Evolutionary conservation across 2,329 filamentous ascomycete genomes (phyloP).

Genomic region (Beauveria asiatica): DNA sequence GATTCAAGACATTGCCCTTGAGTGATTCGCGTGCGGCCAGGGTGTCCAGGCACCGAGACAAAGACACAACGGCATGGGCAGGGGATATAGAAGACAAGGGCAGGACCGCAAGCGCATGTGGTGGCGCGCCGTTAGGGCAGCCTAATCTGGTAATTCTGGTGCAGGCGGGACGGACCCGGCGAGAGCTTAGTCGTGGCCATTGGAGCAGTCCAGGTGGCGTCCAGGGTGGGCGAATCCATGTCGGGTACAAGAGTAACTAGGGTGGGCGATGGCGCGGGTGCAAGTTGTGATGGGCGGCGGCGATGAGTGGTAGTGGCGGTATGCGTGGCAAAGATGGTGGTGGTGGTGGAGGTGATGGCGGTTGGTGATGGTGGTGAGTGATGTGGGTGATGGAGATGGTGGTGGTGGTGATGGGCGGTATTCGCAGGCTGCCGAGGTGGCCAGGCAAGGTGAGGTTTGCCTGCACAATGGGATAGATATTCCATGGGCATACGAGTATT

Average conservation of each 20-base stretch:
- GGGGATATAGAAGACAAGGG: background rate
- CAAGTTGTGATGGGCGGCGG: background rate
- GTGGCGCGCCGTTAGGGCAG: conserved; percentile 7
- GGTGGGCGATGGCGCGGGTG: background rate
- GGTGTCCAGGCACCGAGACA: background rate
- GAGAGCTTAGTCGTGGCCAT: background rate
- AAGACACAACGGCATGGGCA: background rate
- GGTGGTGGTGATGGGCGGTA: background rate
- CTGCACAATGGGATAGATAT: background rate
- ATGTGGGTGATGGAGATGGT: background rate
- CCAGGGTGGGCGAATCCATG: background rate
- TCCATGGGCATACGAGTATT: background rate
- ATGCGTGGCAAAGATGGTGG: background rate
- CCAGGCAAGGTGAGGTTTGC: background rate
- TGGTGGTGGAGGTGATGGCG: background rate
- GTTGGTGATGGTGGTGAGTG: background rate
- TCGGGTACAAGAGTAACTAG: background rate
- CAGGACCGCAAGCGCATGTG: conserved; percentile 4
- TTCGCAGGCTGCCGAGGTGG: background rate
- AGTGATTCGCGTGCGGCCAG: background rate
- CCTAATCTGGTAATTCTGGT: conserved; percentile 10
- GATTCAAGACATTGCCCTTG: conserved; percentile 1
- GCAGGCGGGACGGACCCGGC: conserved; percentile 3
- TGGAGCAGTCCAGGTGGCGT: background rate
- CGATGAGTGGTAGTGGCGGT: background rate